A percentile compares a stretch with the other conserved stretches of the same genome.
Evolutionary conservation across 1,284 basidiomycete species (phyloP).

Genomic region (Mycena citricolor): DNA sequence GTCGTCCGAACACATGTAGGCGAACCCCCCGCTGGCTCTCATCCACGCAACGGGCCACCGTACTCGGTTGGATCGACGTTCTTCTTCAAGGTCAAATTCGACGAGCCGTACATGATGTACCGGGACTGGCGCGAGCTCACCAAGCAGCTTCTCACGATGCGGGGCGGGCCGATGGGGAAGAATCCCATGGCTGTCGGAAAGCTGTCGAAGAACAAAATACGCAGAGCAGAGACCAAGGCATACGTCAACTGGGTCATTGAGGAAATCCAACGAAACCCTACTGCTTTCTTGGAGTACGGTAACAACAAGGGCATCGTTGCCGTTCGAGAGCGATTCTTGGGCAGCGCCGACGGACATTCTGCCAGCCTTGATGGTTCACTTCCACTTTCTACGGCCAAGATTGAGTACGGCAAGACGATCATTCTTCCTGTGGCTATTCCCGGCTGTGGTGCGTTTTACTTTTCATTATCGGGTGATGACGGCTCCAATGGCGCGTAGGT

Average conservation of each 20-base stretch:
- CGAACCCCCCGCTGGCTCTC: conserved; percentile 31
- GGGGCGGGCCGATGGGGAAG: conserved; percentile 34
- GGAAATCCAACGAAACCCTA: conserved; percentile 65
- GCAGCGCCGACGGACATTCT: too few relatives aligned
- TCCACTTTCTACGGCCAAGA: conserved; percentile 26
- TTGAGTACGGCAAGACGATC: conserved; percentile 73
- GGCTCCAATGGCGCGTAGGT: too few relatives aligned
- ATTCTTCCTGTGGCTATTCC: conserved; percentile 90
- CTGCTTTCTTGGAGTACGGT: conserved; percentile 64
- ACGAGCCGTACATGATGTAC: conserved; percentile 99
- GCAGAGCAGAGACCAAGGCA: conserved; percentile 61
- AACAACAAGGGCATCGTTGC: conserved; percentile 84
- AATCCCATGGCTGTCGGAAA: conserved; percentile 33
- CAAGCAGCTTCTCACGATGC: conserved; percentile 61
- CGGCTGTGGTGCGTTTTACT: conserved; percentile 72
- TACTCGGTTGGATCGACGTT: conserved; percentile 82
- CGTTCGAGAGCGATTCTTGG: conserved; percentile 80
- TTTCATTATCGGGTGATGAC: conserved; percentile 1
- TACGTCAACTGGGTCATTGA: conserved; percentile 72
- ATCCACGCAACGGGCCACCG: conserved; percentile 41
- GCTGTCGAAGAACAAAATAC: conserved; percentile 63
- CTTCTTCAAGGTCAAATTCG: conserved; percentile 99
- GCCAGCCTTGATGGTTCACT: conserved; percentile 51
- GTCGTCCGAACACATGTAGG: conserved; percentile 83
- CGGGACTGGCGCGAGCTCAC: conserved; percentile 97